Evolutionary conservation across 2,329 filamentous ascomycete genomes (phyloP).

Genomic region (Pseudopyricularia cyperi): DNA sequence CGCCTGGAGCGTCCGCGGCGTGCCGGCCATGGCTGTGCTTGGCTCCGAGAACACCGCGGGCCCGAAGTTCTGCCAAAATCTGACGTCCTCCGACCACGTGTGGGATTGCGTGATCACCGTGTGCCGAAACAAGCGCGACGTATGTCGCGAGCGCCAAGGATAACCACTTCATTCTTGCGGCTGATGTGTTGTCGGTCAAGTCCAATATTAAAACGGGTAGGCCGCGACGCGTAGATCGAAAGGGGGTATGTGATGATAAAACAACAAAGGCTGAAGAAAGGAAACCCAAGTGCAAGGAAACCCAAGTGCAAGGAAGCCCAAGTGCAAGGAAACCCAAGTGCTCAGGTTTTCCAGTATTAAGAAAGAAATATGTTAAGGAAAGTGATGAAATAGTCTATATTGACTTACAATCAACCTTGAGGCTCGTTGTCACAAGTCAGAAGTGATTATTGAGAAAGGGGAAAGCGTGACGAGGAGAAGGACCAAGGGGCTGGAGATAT

Average conservation of each 20-base stretch:
- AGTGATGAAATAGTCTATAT: not conserved
- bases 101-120: slow-evolving; percentile 13
- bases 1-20: not conserved
- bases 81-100: slow-evolving; percentile 14
- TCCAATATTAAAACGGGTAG: not conserved
- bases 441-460: not conserved
- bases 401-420: not conserved
- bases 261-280: not conserved
- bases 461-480: not conserved
- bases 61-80: slow-evolving; percentile 11
- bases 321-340: not conserved
- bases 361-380: not conserved
- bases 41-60: slow-evolving; percentile 4
- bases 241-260: not conserved
- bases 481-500: not conserved
- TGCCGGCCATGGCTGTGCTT: not conserved
- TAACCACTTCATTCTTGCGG: not conserved
- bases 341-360: not conserved
- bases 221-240: not conserved
- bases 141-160: slow-evolving; percentile 10
- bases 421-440: not conserved
- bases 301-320: not conserved
- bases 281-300: not conserved
- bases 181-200: not conserved
- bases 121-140: slow-evolving; percentile 12